Percentiles rank a stretch among this genome's conserved stretches.
Conservation (phyloP, 352 stramenopile species). For the Phytophthora sp. region DNA sequence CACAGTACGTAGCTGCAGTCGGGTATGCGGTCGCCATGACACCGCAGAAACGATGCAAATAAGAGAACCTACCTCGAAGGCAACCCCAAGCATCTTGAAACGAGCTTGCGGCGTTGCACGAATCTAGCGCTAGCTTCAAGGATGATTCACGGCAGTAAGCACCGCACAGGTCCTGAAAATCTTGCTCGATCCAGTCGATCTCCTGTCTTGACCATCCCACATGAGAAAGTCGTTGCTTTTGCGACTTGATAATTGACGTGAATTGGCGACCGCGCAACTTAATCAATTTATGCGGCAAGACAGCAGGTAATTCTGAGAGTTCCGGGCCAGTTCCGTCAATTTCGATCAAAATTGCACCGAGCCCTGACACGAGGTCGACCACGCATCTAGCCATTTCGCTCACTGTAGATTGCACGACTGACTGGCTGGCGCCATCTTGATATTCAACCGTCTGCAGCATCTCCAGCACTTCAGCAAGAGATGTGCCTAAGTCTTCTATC, state of each 20-base stretch:
- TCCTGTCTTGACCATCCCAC: constrained; percentile 32
- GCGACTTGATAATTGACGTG: constrained; percentile 7
- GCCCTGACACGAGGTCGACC: constrained; percentile 29
- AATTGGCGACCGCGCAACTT: constrained; percentile 34
- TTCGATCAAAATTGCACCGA: constrained; percentile 21
- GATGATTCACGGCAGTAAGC: constrained; percentile 22
- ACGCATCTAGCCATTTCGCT: constrained; percentile 26
- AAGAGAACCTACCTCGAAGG: constrained; percentile 25
- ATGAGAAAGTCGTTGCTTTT: constrained; percentile 25
- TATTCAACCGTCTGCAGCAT: constrained; percentile 10
- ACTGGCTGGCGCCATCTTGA: constrained; percentile 1
- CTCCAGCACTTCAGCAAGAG: constrained; percentile 15
- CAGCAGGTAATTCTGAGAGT: constrained; percentile 13
- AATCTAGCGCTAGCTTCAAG: constrained; percentile 20
- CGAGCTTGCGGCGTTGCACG: constrained; percentile 2
- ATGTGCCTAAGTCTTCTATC: constrained; percentile 28
- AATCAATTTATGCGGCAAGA: constrained; percentile 32
- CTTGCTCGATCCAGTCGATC: constrained; percentile 42
- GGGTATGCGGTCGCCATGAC: constrained; percentile 30
- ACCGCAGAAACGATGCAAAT: constrained; percentile 30
- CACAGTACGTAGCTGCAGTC: neutral
- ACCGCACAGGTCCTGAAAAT: constrained; percentile 32
- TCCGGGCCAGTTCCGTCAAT: constrained; percentile 8
- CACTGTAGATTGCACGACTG: constrained; percentile 8
- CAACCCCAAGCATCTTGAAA: constrained; percentile 25